Percentiles rank a stretch among this genome's conserved stretches.
phyloP scores from a whole-genome alignment of 495 filamentous ascomycete species.

The Staphylotrichum tortipilum region DNA sequence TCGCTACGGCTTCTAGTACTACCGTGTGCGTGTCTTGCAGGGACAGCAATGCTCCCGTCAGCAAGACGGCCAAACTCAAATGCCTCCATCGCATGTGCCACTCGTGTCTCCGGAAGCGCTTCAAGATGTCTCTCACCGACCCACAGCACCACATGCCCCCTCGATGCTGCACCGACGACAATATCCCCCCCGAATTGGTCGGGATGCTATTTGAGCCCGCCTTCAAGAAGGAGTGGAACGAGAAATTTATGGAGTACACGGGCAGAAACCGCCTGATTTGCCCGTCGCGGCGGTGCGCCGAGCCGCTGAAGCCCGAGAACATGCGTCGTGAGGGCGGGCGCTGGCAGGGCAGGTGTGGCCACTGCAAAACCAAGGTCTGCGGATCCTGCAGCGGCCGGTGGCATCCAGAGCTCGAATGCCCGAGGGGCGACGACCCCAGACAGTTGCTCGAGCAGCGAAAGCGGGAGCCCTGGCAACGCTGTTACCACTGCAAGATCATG shows the following conservation, averaged over 20 bases:
- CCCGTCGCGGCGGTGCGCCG: conserved; percentile 57
- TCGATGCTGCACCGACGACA: conserved; percentile 60
- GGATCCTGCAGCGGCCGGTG: conserved; percentile 60
- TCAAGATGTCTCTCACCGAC: conserved; percentile 63
- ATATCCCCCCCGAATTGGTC: conserved; percentile 68
- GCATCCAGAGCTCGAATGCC: conserved; percentile 60
- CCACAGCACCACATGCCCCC: conserved; percentile 74
- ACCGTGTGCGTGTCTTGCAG: conserved; percentile 63
- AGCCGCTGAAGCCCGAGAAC: conserved; percentile 63
- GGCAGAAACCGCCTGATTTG: conserved; percentile 70
- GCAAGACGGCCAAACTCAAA: conserved; percentile 56
- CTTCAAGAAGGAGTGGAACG: conserved; percentile 72
- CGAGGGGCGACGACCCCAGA: conserved; percentile 58
- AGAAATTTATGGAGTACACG: conserved; percentile 64
- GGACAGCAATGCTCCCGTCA: conserved; percentile 49
- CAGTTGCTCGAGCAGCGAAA: conserved; percentile 59
- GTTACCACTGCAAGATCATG: conserved; percentile 62
- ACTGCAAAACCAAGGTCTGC: conserved; percentile 69
- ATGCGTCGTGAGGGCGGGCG: conserved; percentile 43
- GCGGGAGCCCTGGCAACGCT: conserved; percentile 67
- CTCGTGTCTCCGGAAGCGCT: conserved; percentile 60
- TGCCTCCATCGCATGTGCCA: conserved; percentile 76
- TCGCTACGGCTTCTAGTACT: conserved; percentile 35
- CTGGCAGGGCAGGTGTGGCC: conserved; percentile 53
- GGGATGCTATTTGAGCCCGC: conserved; percentile 59